Evolutionary conservation across 208 protist genomes (phyloP).

Genomic region (Endotrypanum monterogeii): DNA sequence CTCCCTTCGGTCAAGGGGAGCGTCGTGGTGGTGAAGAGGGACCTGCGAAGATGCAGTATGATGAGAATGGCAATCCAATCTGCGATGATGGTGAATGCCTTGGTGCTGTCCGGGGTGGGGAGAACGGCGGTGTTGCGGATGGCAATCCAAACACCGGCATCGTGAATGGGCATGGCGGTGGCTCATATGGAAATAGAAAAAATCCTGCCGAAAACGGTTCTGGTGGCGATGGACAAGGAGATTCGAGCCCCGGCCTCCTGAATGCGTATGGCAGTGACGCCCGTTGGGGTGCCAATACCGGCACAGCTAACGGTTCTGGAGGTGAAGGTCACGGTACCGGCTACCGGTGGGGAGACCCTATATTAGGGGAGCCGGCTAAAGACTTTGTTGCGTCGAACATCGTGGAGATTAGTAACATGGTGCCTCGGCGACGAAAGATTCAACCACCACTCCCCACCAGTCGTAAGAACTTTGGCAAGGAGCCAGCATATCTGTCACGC

Average conservation of each 20-base stretch:
- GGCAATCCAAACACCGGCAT: not conserved
- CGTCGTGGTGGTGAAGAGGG: not conserved
- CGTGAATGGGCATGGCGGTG: not conserved
- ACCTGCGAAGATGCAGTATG: not conserved
- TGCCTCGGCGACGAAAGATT: slow-evolving; percentile 71
- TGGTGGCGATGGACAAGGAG: no score
- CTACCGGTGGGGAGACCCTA: not conserved
- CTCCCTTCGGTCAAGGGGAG: not conserved
- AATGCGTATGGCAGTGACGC: not conserved
- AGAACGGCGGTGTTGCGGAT: not conserved
- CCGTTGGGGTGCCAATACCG: no score
- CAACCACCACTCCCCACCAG: slow-evolving; percentile 65
- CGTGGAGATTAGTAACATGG: slow-evolving; percentile 91
- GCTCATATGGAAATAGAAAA: no score
- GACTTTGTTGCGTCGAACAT: slow-evolving; percentile 94
- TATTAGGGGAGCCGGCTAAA: slow-evolving; percentile 38
- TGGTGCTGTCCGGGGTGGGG: not conserved
- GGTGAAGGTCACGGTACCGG: not conserved
- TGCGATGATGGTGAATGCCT: not conserved
- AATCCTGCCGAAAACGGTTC: no score
- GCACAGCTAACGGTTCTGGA: not conserved
- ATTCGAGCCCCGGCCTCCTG: no score
- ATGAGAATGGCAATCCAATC: slow-evolving; percentile 7
- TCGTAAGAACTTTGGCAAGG: slow-evolving; percentile 82
- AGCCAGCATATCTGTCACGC: slow-evolving; percentile 82